Conservation (phyloP, 805 yeast species). For the Lachancea waltii region DNA sequence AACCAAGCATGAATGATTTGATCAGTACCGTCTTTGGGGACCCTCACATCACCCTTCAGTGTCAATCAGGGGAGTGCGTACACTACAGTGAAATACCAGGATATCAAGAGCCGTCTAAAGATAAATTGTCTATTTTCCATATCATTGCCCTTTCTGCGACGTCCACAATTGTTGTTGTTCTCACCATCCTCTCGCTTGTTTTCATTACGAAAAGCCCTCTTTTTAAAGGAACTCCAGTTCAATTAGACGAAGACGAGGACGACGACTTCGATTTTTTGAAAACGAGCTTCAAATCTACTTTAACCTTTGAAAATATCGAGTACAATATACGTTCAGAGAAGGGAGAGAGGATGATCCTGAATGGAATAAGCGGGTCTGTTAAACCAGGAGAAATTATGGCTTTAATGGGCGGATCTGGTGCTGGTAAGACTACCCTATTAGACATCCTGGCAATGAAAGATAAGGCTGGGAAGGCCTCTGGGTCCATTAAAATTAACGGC, state of each 20-base stretch:
- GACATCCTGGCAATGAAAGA: slow-evolving; percentile 88
- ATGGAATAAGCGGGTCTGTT: slow-evolving; percentile 64
- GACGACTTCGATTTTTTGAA: slow-evolving; percentile 35
- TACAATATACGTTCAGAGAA: slow-evolving; percentile 36
- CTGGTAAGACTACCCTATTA: slow-evolving; percentile 90
- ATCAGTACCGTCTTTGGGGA: slow-evolving; percentile 94
- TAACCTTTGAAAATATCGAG: slow-evolving; percentile 67
- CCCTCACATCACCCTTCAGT: slow-evolving; percentile 71
- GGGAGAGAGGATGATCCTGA: slow-evolving; percentile 40
- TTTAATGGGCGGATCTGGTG: slow-evolving; percentile 98
- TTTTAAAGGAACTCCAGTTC: slow-evolving; percentile 39
- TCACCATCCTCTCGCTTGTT: slow-evolving; percentile 31
- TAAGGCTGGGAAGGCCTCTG: slow-evolving; percentile 65
- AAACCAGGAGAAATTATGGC: slow-evolving; percentile 88
- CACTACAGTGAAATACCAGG: slow-evolving; percentile 94
- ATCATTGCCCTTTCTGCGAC: slow-evolving; percentile 37
- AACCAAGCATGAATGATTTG: slow-evolving; percentile 92
- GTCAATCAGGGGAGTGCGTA: slow-evolving; percentile 84
- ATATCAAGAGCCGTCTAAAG: slow-evolving; percentile 55
- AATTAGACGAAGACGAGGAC: slow-evolving; percentile 24
- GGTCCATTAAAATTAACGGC: slow-evolving; percentile 76
- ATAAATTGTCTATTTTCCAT: slow-evolving; percentile 42
- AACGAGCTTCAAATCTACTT: slow-evolving; percentile 55
- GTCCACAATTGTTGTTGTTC: slow-evolving; percentile 35
- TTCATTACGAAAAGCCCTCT: slow-evolving; percentile 53